Conservation (phyloP, 73 alveolate genomes). For the Paramecium caudatum region DNA sequence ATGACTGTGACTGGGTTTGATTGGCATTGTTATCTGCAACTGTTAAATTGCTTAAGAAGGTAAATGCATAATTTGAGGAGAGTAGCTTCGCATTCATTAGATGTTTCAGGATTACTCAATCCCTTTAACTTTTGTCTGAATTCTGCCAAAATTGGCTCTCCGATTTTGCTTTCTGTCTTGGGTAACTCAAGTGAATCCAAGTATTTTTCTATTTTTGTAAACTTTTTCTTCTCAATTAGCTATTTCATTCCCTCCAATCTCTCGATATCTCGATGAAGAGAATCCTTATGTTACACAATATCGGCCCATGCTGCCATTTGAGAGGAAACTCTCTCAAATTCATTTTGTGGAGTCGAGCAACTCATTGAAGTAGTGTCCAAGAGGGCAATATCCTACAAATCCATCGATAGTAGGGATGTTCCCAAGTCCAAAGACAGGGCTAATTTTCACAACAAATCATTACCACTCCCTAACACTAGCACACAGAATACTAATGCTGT, state of each 20-base stretch:
- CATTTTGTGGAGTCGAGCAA: slow-evolving; percentile 54
- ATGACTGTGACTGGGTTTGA: slow-evolving; percentile 65
- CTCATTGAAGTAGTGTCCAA: slow-evolving; percentile 64
- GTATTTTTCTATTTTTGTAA: slow-evolving; percentile 12
- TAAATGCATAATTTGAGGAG: slow-evolving; percentile 62
- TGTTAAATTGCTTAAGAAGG: slow-evolving; percentile 48
- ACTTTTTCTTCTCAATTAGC: slow-evolving; percentile 33
- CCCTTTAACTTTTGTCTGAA: slow-evolving; percentile 38
- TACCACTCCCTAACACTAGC: slow-evolving; percentile 53
- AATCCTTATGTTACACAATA: slow-evolving; percentile 65
- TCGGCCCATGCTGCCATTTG: slow-evolving; percentile 71
- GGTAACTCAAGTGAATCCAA: slow-evolving; percentile 46
- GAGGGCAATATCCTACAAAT: slow-evolving; percentile 24
- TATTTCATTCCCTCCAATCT: slow-evolving; percentile 41
- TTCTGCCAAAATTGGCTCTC: slow-evolving; percentile 61
- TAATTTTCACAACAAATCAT: neutral
- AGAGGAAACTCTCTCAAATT: slow-evolving; percentile 61
- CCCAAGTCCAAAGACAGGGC: neutral
- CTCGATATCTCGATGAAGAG: slow-evolving; percentile 39
- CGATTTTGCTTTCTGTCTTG: slow-evolving; percentile 31
- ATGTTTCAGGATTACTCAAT: slow-evolving; percentile 44
- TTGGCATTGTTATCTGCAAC: slow-evolving; percentile 61
- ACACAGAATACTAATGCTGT: neutral
- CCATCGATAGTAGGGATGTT: slow-evolving; percentile 59
- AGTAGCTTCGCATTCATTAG: slow-evolving; percentile 65